Evolutionary conservation across 2,329 filamentous ascomycete genomes (phyloP).

Genomic region (Hypoxylon sp.): DNA sequence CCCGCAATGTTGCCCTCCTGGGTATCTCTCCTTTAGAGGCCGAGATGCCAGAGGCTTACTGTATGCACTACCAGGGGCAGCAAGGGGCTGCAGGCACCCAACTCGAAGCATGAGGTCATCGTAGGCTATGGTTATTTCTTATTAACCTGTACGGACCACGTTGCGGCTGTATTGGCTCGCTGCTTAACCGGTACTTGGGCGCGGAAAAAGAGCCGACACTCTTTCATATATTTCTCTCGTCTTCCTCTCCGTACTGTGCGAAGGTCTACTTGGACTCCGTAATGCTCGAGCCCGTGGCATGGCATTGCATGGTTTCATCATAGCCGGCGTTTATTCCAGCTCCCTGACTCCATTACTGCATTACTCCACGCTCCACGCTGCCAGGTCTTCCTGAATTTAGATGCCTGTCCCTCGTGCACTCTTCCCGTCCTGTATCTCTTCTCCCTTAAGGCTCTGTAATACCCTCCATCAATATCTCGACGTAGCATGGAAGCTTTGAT

Average conservation of each 20-base stretch:
- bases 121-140: conserved; percentile 9
- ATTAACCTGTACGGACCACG: conserved; percentile 9
- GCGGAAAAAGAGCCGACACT: neutral
- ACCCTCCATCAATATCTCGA: neutral
- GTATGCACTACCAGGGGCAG: no score
- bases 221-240: no score
- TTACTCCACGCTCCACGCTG: neutral
- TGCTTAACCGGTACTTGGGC: conserved; percentile 15
- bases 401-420: neutral
- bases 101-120: conserved; percentile 38
- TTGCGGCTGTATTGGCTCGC: conserved; percentile 24
- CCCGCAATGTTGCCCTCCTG: neutral
- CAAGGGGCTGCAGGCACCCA: conserved; percentile 3
- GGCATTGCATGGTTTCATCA: no score
- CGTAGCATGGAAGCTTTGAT: conserved; percentile 29
- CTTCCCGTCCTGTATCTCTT: neutral
- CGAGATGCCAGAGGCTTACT: no score
- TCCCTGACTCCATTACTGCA: no score
- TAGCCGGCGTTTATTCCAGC: no score
- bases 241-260: conserved; percentile 1
- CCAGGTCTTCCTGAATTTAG: neutral
- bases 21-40: conserved; percentile 2
- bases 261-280: neutral
- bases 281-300: no score
- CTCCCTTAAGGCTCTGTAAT: neutral